Base-by-base conservation (phyloP, 352 stramenopile species). In the Heterotrichella gracilis region DNA sequence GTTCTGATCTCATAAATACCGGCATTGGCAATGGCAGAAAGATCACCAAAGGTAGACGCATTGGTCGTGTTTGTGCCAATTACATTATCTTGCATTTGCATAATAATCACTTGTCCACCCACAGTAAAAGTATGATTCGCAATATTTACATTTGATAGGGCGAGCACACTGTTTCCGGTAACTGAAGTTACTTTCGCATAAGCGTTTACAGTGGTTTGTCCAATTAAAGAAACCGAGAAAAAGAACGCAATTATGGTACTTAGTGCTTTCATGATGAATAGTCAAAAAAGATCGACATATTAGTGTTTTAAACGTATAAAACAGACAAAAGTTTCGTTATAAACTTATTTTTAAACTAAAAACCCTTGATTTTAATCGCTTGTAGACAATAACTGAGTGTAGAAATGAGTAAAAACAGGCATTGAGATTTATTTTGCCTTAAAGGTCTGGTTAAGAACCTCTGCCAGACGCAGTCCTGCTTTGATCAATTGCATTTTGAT, bases 401-500 rank as follows among this genome's bases (percentile, higher is more conserved):
- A n/a, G n/a, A n/a, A n/a, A n/a, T n/a, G n/a, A n/a, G n/a, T n/a
- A n/a, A n/a, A n/a, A n/a, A n/a, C n/a, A n/a, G n/a, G n/a, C n/a
- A n/a, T n/a, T n/a, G n/a, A n/a, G n/a, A n/a, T n/a, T n/a, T n/a
- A n/a, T n/a, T n/a, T n/a, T n/a, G n/a, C n/a, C n/a, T n/a, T n/a
- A n/a, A n/a, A 66, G 41, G 23, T 22, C 41, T 66, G 21, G 41
- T 66, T 66, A 22, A 66, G 41, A 22, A 66, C 23, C 41, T 66
- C 41, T n/a, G 41, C 41, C 41, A 66, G 23, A 66, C 41, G 41
- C 41, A 24, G 21, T 66, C 41, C 41, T n/a, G n/a, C 41, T 22
- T 24, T 66, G 41, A 66, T n/a, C 23, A 66, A 66, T 66, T 66
- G 41, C 41, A 22, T 22, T 24, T 66, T 66, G n/a, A 66, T 66